Conservation (phyloP, 1,284 basidiomycete genomes). For the Puccinia horiana region DNA sequence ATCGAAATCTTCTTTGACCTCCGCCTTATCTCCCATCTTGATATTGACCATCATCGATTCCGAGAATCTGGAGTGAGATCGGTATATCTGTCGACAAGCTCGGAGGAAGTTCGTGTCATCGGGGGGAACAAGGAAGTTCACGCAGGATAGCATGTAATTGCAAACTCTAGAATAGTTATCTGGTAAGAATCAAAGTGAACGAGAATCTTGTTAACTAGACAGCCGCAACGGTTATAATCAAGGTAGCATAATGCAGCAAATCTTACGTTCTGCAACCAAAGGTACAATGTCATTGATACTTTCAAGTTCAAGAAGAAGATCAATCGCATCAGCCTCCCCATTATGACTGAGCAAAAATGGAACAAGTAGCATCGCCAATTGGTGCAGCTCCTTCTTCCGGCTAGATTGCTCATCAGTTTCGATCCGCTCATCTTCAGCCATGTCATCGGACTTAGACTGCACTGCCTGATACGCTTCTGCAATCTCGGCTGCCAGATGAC, state of each 20-base stretch:
- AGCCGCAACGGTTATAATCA: neutral
- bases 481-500: slow-evolving; percentile 93
- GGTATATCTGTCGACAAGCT: slow-evolving; percentile 86
- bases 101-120: slow-evolving; percentile 89
- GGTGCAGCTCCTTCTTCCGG: slow-evolving; percentile 67
- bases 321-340: slow-evolving; percentile 97
- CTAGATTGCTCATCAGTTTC: slow-evolving; percentile 43
- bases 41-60: slow-evolving; percentile 88
- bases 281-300: slow-evolving; percentile 76
- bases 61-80: slow-evolving; percentile 82
- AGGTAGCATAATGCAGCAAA: neutral
- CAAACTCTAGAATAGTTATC: slow-evolving; percentile 93
- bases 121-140: slow-evolving; percentile 86
- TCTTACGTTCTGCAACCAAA: slow-evolving; percentile 67
- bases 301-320: slow-evolving; percentile 91
- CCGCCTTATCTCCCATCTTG: slow-evolving; percentile 76
- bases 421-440: slow-evolving; percentile 49
- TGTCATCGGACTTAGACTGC: slow-evolving; percentile 48
- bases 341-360: slow-evolving; percentile 91
- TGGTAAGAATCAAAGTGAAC: neutral
- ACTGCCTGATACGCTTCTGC: slow-evolving; percentile 80
- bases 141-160: slow-evolving; percentile 95
- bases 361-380: slow-evolving; percentile 81
- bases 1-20: slow-evolving; percentile 81
- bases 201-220: slow-evolving; percentile 1